phyloP scores from a whole-genome alignment of 805 yeast species.

The Scheffersomyces coipomensis region DNA sequence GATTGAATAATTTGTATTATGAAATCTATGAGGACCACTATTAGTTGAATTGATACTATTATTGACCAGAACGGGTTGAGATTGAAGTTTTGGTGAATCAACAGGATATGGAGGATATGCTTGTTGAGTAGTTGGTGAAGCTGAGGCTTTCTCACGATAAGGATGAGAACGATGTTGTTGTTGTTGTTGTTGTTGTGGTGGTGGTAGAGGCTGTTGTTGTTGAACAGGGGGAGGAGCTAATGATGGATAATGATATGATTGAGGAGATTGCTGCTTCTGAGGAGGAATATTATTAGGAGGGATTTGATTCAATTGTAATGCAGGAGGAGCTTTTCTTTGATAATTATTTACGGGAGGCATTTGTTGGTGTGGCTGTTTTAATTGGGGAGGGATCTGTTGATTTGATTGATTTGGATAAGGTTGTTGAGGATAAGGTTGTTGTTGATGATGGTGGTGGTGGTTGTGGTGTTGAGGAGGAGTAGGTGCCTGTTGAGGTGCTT shows the following conservation, averaged over 20 bases:
- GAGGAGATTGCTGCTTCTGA: constrained; percentile 7
- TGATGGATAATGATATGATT: constrained; percentile 1
- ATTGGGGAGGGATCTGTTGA: constrained; percentile 1
- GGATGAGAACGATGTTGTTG: constrained; percentile 11
- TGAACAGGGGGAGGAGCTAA: constrained; percentile 2
- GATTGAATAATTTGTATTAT: not conserved
- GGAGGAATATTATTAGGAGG: constrained; percentile 1
- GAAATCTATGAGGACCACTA: constrained; percentile 1
- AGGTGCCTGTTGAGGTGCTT: not conserved
- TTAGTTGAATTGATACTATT: constrained; percentile 2
- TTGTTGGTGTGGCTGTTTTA: constrained; percentile 2
- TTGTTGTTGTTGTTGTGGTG: constrained; percentile 15
- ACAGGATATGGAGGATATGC: not conserved
- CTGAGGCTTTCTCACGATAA: not conserved
- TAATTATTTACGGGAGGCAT: not conserved
- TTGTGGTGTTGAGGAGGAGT: constrained; percentile 3
- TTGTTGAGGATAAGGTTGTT: constrained; percentile 1
- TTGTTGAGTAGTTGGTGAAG: not conserved
- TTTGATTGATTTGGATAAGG: not conserved
- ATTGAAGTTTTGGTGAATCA: not conserved
- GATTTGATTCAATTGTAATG: constrained; percentile 6
- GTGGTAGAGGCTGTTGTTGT: constrained; percentile 9
- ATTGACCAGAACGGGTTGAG: constrained; percentile 4
- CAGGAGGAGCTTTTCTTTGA: constrained; percentile 1
- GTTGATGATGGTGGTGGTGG: constrained; percentile 3